Evolutionary conservation across 140 eudicot species (phyloP), one percentile per base, ranked within the genome.

Genomic region (Oenanthe javanica): DNA sequence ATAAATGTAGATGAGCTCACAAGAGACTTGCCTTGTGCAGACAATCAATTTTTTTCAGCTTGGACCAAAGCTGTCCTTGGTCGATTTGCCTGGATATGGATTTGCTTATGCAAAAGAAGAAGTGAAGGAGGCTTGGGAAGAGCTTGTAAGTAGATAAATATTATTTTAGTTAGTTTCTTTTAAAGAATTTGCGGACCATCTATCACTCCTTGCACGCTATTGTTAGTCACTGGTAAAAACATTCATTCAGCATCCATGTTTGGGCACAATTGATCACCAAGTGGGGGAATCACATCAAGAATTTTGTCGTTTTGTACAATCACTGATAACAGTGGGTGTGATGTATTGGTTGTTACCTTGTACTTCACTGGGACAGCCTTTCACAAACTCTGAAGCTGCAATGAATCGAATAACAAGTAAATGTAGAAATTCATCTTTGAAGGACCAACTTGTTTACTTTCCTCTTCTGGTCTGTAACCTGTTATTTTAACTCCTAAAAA

Each of bases 51-150:
- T 94, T 79, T 94, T 92, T 77, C 87, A 92, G 71, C 98, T 94
- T 82, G 98, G 93, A 84, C 43, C 96, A 82, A 94, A 92, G 91
- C 85, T 89, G 45, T 84, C 85, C 83, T 89, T 94, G 79, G 95
- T 94, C 59, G 98, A 94, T 86, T 82, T 94, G 72, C 98, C 98
- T 75, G 98, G 98, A 66, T 94, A 92, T 79, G 98, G 98, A 63
- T 94, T 94, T 90, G 98, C 98, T 79, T 94, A 87, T 92, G 98
- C 98, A 12, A 94, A 94, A 83, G 98, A 92, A 52, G 98, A 94
- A 86, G 93, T 89, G 57, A 94, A 94, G 83, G 98, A 94, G 82
- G 89, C 94, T 36, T 94, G 98, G 98, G 98, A 94, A 84, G 98
- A 92, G 75, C 96, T 94, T 84, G 98, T 94, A 83, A 86, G 98